Conservation (phyloP, 192 early-diverging fungal species). For the Geranomyces variabilis region DNA sequence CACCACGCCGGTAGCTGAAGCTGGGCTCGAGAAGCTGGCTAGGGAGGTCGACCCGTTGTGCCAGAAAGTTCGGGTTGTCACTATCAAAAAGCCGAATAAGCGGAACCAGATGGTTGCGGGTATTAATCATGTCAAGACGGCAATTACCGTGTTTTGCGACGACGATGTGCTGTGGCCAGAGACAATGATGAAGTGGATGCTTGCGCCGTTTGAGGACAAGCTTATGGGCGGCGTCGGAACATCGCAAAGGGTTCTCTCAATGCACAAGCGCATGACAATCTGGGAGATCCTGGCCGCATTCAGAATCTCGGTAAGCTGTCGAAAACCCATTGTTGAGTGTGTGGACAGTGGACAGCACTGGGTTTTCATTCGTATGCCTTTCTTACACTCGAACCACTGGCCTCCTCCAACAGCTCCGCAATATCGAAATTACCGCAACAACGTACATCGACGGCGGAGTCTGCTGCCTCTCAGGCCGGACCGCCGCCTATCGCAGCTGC, state of each 20-base stretch:
- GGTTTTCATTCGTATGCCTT: no score
- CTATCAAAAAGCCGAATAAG: slow-evolving; percentile 61
- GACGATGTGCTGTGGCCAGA: slow-evolving; percentile 45
- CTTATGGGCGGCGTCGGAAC: slow-evolving; percentile 75
- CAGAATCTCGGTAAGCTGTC: slow-evolving; percentile 54
- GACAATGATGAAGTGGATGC: slow-evolving; percentile 63
- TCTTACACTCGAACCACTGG: no score
- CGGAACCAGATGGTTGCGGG: slow-evolving; percentile 70
- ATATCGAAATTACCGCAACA: slow-evolving; percentile 73
- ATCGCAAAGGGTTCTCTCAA: slow-evolving; percentile 60
- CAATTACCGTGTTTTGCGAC: slow-evolving; percentile 46
- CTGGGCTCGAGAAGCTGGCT: slow-evolving; percentile 56
- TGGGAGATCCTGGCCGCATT: slow-evolving; percentile 77
- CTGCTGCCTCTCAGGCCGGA: slow-evolving; percentile 73
- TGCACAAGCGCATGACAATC: slow-evolving; percentile 62
- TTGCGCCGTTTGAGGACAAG: slow-evolving; percentile 73
- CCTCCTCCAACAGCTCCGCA: slow-evolving; percentile 64
- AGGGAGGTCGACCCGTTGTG: slow-evolving; percentile 68
- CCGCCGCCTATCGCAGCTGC: slow-evolving; percentile 69
- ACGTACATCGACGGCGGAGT: slow-evolving; percentile 77
- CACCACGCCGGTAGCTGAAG: slow-evolving; percentile 50
- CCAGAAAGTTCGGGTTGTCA: slow-evolving; percentile 74
- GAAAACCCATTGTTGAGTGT: background rate
- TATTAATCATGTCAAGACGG: slow-evolving; percentile 69
- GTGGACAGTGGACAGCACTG: no score